Percentiles rank a stretch among this genome's conserved stretches.
Conservation (phyloP, 345 rosid genomes). For the Chamaenerion angustifolium region DNA sequence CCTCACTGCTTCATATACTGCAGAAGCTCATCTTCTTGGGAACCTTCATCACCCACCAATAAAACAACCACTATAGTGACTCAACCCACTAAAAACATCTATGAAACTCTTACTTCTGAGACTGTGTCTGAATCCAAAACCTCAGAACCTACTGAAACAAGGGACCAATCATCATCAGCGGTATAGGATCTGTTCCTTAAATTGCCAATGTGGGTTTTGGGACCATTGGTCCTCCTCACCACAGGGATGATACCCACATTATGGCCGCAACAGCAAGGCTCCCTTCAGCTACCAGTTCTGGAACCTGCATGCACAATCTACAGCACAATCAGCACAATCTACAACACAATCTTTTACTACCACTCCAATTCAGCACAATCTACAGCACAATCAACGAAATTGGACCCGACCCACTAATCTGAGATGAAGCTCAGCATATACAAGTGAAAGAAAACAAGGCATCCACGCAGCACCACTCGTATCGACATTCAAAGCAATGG, state of each 20-base stretch:
- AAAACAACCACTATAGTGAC: slow-evolving; percentile 14
- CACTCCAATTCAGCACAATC: too few relatives aligned
- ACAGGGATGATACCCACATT: slow-evolving; percentile 84
- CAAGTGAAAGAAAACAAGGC: too few relatives aligned
- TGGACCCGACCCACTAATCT: too few relatives aligned
- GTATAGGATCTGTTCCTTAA: slow-evolving; percentile 42
- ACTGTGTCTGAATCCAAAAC: slow-evolving; percentile 19
- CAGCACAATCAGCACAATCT: too few relatives aligned
- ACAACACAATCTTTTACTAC: too few relatives aligned
- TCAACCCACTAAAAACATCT: slow-evolving; percentile 26
- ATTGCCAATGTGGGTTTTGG: slow-evolving; percentile 87
- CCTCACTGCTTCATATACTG: slow-evolving; percentile 39
- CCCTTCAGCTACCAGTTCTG: slow-evolving; percentile 74
- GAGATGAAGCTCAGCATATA: too few relatives aligned
- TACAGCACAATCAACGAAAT: too few relatives aligned
- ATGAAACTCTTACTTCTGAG: slow-evolving; percentile 38
- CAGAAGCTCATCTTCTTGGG: slow-evolving; percentile 49
- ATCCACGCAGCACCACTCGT: too few relatives aligned
- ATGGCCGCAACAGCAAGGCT: slow-evolving; percentile 60
- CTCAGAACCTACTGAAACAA: slow-evolving; percentile 14
- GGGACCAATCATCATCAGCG: slow-evolving; percentile 8
- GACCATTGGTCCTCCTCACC: slow-evolving; percentile 67
- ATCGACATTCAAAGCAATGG: too few relatives aligned
- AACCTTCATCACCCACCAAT: slow-evolving; percentile 32
- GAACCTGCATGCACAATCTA: slow-evolving; percentile 68